Conservation (phyloP, 148 eudicot genomes). For the Selenicereus undatus region DNA sequence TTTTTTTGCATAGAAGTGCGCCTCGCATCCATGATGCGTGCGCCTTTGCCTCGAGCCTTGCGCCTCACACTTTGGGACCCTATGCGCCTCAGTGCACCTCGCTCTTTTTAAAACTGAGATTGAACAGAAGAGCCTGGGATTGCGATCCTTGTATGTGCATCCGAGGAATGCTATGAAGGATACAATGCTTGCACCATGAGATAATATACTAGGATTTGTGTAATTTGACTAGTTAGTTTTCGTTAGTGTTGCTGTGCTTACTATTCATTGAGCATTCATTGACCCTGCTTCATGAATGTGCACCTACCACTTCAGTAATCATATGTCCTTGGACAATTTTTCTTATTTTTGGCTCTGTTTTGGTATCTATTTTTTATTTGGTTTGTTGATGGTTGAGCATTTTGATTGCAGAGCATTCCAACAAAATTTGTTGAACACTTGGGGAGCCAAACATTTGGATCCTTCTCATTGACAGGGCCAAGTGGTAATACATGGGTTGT, state of each 20-base stretch:
- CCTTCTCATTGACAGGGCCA: conserved; percentile 62
- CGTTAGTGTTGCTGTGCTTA: neutral
- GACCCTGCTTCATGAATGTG: neutral
- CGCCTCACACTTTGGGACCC: no score
- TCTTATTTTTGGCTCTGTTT: neutral
- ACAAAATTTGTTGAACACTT: conserved; percentile 54
- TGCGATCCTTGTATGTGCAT: neutral
- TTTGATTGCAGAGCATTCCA: conserved; percentile 64
- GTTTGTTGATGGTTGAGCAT: neutral
- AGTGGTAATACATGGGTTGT: conserved; percentile 78
- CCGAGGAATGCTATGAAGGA: neutral
- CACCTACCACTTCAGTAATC: neutral
- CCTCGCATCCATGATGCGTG: no score
- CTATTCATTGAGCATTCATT: neutral
- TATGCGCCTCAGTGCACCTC: no score
- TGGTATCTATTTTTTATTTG: neutral
- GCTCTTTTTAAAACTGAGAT: no score
- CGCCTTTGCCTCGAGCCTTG: no score
- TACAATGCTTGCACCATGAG: neutral
- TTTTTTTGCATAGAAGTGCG: no score
- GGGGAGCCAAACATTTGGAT: conserved; percentile 44
- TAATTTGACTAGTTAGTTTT: neutral
- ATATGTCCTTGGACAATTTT: neutral
- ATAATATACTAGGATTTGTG: neutral
- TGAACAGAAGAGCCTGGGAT: neutral